Base-by-base conservation (phyloP, 2,329 filamentous ascomycete genomes). In the Arthrobotrys musiformis region DNA sequence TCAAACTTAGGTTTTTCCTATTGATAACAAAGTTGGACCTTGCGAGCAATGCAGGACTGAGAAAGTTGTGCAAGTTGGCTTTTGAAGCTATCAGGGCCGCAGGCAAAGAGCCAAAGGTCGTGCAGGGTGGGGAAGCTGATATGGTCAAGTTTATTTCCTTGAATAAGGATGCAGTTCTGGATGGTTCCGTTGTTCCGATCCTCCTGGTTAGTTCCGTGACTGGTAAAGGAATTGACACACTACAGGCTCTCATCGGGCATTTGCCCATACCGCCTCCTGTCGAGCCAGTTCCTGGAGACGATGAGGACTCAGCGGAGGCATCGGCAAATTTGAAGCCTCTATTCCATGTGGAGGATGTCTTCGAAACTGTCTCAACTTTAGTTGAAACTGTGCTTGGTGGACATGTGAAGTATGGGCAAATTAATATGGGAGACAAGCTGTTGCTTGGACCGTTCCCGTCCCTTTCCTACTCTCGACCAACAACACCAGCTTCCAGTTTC, bases 261-360 rank as follows among this genome's bases (percentile, higher is more conserved):
- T 86, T 99, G 44, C 94, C 94, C 0, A 86, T 94, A 22, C 90
- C 91, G 5, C 84, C 86, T 1, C 81, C 83, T 0, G 87, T 87
- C 6, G 88, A 86, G 0, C 85, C 85, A 60, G 88, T 90, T 79
- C 46, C 56, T 6, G 52, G 17, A 26, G 68, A 74, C 11, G 70
- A 64, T 9, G 76, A 79, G 4, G 70, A 80, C 8, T 52, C 74
- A 15, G 56, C 72, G 2, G 60, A 58, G n/a, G 56, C 42, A 0
- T 86, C 89, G 73, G 87, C 88, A 68, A 28, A 52, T 42, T 88
- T 89, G 1, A 85, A 85, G 3, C 88, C 88, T 35, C 84, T 97
- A 1, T 98, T 98, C 81, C 92, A 97, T 81, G 88, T 98, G 24
- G 94, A 98, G 82, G 94, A 97, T 80, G 90, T 93, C 0, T 98